phyloP scores from a whole-genome alignment of 768 basidiomycete genomes.

The Cubamyces lactineus region DNA sequence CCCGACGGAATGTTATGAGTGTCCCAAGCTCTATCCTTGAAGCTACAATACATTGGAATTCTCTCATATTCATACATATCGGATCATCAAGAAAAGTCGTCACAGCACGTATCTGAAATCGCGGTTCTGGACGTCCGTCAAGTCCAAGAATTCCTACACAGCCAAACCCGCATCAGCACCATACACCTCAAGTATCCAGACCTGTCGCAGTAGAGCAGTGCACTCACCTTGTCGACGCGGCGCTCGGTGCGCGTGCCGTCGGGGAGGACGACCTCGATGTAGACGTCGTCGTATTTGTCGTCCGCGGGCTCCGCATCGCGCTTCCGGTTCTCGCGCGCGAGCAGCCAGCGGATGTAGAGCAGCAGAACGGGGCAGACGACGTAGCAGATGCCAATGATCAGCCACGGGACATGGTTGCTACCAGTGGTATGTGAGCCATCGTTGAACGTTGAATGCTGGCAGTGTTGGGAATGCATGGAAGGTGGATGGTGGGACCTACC shows the following conservation, averaged over 20 bases:
- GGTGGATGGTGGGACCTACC: constrained; percentile 40
- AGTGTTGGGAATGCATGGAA: too few species aligned
- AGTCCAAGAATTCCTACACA: constrained; percentile 66
- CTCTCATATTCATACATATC: constrained; percentile 5
- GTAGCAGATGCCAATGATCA: constrained; percentile 71
- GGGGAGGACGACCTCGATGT: constrained; percentile 53
- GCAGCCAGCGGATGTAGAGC: constrained; percentile 53
- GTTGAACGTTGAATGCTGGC: too few species aligned
- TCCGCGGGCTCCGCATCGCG: constrained; percentile 60
- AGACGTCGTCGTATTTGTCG: constrained; percentile 62
- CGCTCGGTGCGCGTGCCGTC: constrained; percentile 58
- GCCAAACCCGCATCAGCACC: not conserved
- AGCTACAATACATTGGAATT: not conserved
- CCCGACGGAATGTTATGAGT: not conserved
- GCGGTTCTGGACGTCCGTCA: constrained; percentile 73
- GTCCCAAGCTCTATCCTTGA: not conserved
- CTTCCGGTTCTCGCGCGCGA: constrained; percentile 63
- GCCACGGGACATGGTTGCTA: constrained; percentile 81
- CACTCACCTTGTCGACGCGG: constrained; percentile 68
- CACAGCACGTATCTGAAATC: constrained; percentile 75
- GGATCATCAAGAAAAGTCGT: constrained; percentile 43
- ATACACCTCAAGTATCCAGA: not conserved
- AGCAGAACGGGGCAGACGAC: constrained; percentile 51
- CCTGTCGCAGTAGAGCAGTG: too few species aligned
- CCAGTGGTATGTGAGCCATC: too few species aligned